phyloP scores from a whole-genome alignment of 139 green algal genomes.

The Micromonas pusilla region DNA sequence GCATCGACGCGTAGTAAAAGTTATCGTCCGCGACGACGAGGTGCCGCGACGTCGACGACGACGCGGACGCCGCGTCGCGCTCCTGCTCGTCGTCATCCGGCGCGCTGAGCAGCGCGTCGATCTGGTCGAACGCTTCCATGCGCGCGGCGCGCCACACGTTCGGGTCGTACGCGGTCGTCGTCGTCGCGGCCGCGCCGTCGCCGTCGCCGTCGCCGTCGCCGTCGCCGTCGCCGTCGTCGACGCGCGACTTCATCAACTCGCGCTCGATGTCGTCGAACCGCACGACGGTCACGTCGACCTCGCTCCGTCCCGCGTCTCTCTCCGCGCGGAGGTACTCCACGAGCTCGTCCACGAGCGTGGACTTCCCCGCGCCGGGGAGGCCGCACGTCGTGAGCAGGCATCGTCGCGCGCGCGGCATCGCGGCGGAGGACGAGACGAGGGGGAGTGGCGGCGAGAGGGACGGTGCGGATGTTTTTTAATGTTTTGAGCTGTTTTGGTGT shows the following conservation, averaged over 20 bases:
- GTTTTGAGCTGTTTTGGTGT: not conserved
- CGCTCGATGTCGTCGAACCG: not conserved
- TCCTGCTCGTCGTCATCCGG: not conserved
- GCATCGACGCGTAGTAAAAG: slow-evolving; percentile 8
- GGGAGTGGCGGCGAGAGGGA: not conserved
- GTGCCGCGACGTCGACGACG: not conserved
- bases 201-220: not conserved
- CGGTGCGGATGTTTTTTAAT: not conserved
- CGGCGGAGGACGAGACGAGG: slow-evolving; percentile 14
- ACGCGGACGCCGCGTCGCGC: not conserved
- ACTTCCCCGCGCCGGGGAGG: not conserved
- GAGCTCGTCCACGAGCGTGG: not conserved
- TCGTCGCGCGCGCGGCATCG: slow-evolving; percentile 32
- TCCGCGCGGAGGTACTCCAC: not conserved
- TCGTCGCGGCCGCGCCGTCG: not conserved
- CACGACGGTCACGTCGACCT: not conserved
- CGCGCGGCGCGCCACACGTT: not conserved
- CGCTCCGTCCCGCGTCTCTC: not conserved
- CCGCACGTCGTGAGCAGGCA: not conserved
- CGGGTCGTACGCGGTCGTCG: not conserved
- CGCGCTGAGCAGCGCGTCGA: not conserved
- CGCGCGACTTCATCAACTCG: not conserved
- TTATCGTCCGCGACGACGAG: slow-evolving; percentile 6
- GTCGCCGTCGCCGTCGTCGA: not conserved
- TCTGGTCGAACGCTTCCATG: not conserved